Conservation (phyloP, 2,329 filamentous ascomycete species). For the Talaromyces verruculosus region DNA sequence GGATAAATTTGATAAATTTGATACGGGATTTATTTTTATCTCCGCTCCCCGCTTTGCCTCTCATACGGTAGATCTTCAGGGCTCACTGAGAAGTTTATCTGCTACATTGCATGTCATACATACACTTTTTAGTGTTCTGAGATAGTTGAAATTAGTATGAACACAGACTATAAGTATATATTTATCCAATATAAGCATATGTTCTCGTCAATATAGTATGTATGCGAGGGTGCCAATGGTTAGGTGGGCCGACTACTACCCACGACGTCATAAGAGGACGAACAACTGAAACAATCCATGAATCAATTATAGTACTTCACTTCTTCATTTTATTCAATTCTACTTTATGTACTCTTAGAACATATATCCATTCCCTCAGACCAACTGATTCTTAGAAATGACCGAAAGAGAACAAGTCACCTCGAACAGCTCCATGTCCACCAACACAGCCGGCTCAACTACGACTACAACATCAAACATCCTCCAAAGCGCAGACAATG, state of each 20-base stretch:
- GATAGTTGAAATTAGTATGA: neutral
- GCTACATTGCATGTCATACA: neutral
- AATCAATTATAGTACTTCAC: no score
- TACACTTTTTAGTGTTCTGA: neutral
- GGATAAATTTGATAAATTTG: neutral
- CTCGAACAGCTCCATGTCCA: neutral
- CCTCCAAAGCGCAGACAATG: constrained; percentile 10
- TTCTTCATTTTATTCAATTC: neutral
- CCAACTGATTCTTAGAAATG: neutral
- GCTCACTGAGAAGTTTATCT: neutral
- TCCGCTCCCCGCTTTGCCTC: neutral
- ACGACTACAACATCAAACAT: neutral
- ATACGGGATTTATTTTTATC: constrained; percentile 3
- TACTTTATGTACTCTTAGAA: neutral
- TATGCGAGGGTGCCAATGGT: neutral
- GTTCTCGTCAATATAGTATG: neutral
- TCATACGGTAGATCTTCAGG: neutral
- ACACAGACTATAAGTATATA: neutral
- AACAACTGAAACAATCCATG: neutral
- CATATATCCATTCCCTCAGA: neutral
- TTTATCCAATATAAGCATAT: neutral
- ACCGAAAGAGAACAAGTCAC: neutral
- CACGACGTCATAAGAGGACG: neutral
- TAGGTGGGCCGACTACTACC: neutral
- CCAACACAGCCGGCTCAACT: neutral